Evolutionary conservation across 768 basidiomycete species (phyloP), one percentile per base, ranked within the genome.

Genomic region (Rhodotorula kratochvilovae): DNA sequence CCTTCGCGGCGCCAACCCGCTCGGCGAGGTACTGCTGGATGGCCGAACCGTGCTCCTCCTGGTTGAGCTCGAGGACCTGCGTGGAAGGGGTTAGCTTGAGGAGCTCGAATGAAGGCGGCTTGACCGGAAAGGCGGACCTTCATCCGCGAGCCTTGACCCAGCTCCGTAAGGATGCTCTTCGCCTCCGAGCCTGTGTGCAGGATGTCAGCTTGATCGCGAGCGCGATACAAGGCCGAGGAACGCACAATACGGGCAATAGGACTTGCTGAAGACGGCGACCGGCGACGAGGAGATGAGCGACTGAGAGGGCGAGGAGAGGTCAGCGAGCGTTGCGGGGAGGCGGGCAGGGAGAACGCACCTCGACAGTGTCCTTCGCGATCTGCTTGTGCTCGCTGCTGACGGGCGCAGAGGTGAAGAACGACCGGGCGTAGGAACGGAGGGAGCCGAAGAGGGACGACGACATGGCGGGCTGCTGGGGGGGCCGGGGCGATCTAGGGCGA

Each of bases 241-340:
- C 58, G 39, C 36, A 59, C 73, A 74, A 50, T 70, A 74, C 2
- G 73, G 73, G 58, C 73, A 74, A 55, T 68, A 75, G 12, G 67
- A 66, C 45, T 71, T 71, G 35, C 42, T 54, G 56, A 66, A 68
- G 21, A 71, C 60, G 12, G 67, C 60, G 35, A 71, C 67, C 1
- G 63, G 63, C n/a, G 62, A 61, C 0, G 43, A 19, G 51, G 43
- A 19, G 61, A 67, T 61, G 43, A 67, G 27, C 13, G 46, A 16
- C 72, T 68, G 62, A 13, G 23, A 4, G 31, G 57, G 36, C 2
- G 27, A 23, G 36, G 11, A 0, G 25, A 31, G 19, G 59, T 45
- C 59, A 60, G 29, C 23, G 25, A 35, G 17, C 31, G 7, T 8
- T 15, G 17, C 29, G 17, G 53, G 16, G 10, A 10, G 17, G 27